Percentiles rank a stretch among this genome's conserved stretches.
phyloP scores from a whole-genome alignment of 352 stramenopile genomes.

The Phytopythium boreale region DNA sequence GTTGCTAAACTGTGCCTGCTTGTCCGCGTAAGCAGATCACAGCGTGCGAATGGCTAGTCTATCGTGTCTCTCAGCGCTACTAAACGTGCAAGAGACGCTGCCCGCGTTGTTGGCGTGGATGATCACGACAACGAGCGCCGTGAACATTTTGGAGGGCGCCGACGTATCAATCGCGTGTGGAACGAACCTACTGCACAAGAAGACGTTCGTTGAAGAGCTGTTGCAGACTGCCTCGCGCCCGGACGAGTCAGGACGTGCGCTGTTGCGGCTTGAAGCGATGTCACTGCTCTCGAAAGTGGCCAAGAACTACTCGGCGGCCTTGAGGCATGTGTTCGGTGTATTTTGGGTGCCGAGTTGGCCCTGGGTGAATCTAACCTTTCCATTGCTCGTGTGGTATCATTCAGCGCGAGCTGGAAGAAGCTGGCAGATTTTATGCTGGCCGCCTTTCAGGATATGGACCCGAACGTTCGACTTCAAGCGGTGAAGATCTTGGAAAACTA shows the following conservation, averaged over 20 bases:
- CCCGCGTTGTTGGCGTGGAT: conserved; percentile 72
- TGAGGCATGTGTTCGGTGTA: conserved; percentile 25
- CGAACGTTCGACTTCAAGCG: conserved; percentile 82
- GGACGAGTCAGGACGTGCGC: conserved; percentile 44
- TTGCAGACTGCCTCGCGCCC: conserved; percentile 58
- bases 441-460: conserved; percentile 81
- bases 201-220: conserved; percentile 77
- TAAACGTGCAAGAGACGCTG: conserved; percentile 71
- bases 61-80: conserved; percentile 69
- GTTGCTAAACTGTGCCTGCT: neutral
- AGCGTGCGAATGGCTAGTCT: conserved; percentile 75
- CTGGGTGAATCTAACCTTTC: neutral
- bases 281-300: conserved; percentile 80
- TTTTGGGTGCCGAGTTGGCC: neutral
- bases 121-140: conserved; percentile 41
- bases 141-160: conserved; percentile 46
- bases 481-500: conserved; percentile 89
- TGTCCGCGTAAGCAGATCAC: conserved; percentile 45
- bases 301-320: conserved; percentile 75
- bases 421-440: conserved; percentile 76
- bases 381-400: neutral
- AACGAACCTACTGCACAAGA: conserved; percentile 44
- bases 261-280: conserved; percentile 80
- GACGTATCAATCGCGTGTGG: conserved; percentile 67
- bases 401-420: conserved; percentile 53